Evolutionary conservation across 2,329 filamentous ascomycete species (phyloP).

Genomic region (Aspergillus sp.): DNA sequence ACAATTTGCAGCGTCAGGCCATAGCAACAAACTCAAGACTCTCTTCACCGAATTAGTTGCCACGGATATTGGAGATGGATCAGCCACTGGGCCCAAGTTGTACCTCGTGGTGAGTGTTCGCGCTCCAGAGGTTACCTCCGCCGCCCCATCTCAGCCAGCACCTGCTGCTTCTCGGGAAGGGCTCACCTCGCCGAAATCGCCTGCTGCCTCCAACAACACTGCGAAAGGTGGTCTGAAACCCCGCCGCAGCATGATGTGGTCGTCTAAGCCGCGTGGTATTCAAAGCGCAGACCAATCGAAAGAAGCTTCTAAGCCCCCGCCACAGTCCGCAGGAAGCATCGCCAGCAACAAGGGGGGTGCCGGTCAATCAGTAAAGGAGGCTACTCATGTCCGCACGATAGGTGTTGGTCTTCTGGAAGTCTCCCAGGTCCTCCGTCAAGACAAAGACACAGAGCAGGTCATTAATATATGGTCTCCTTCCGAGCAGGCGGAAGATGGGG

Average conservation of each 20-base stretch:
- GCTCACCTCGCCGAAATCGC: conserved; percentile 31
- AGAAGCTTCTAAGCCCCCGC: conserved; percentile 31
- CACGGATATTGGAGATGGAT: conserved; percentile 69
- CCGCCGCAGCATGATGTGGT: conserved; percentile 53
- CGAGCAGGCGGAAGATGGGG: conserved; percentile 59
- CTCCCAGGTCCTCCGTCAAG: conserved; percentile 72
- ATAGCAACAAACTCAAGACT: conserved; percentile 74
- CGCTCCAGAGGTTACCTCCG: conserved; percentile 56
- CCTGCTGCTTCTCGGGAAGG: conserved; percentile 43
- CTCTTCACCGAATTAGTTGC: conserved; percentile 86
- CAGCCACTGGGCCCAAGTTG: conserved; percentile 69
- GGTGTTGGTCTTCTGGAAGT: conserved; percentile 79
- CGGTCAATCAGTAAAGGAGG: conserved; percentile 37
- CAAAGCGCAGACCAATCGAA: conserved; percentile 38
- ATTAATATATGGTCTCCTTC: conserved; percentile 76
- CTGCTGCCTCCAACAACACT: conserved; percentile 34
- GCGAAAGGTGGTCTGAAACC: conserved; percentile 44
- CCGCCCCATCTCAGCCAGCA: conserved; percentile 30
- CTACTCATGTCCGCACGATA: conserved; percentile 66
- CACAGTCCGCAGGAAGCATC: conserved; percentile 38
- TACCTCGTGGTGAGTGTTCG: conserved; percentile 85
- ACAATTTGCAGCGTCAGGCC: conserved; percentile 66
- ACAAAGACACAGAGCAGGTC: conserved; percentile 74
- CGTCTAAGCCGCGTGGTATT: conserved; percentile 38
- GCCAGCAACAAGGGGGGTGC: conserved; percentile 33